Percentiles rank a stretch among this genome's conserved stretches.
phyloP scores from a whole-genome alignment of 768 basidiomycete genomes.

The Phlebiopsis flavidoalba region DNA sequence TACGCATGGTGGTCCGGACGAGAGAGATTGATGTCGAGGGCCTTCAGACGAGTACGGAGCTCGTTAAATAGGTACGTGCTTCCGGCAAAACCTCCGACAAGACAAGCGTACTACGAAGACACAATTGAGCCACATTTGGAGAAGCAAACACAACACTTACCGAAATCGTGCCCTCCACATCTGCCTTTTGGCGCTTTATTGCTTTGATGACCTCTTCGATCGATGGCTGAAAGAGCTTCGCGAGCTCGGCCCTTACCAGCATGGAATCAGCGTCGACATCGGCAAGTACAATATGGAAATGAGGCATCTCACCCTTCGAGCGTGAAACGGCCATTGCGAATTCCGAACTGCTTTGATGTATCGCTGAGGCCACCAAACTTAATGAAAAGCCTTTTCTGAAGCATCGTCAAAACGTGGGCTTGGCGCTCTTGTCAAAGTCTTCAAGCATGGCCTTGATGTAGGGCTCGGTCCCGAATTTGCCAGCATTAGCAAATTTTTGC shows the following conservation, averaged over 20 bases:
- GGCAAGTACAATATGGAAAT: background rate
- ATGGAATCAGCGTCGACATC: background rate
- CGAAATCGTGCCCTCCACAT: background rate
- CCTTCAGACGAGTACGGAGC: background rate
- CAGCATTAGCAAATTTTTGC: conserved; percentile 1
- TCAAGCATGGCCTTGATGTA: conserved; percentile 32
- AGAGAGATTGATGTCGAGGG: background rate
- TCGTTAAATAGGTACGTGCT: background rate
- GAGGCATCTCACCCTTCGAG: conserved; percentile 29
- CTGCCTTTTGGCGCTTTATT: conserved; percentile 25
- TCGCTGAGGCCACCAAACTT: conserved; percentile 37
- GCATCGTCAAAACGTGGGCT: conserved; percentile 35
- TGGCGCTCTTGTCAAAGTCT: conserved; percentile 34
- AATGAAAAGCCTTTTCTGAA: conserved; percentile 31
- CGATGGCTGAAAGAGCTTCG: conserved; percentile 39
- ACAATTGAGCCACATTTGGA: background rate
- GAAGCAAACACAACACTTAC: background rate
- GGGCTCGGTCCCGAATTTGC: conserved; percentile 9
- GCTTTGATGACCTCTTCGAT: conserved; percentile 30
- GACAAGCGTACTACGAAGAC: background rate
- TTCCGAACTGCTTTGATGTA: conserved; percentile 33
- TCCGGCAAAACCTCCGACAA: conserved; percentile 1
- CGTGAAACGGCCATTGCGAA: conserved; percentile 34
- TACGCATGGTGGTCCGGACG: conserved; percentile 1
- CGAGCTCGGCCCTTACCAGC: conserved; percentile 30